Evolutionary conservation across 2,329 filamentous ascomycete species (phyloP).

Genomic region (Penicillium sp.): DNA sequence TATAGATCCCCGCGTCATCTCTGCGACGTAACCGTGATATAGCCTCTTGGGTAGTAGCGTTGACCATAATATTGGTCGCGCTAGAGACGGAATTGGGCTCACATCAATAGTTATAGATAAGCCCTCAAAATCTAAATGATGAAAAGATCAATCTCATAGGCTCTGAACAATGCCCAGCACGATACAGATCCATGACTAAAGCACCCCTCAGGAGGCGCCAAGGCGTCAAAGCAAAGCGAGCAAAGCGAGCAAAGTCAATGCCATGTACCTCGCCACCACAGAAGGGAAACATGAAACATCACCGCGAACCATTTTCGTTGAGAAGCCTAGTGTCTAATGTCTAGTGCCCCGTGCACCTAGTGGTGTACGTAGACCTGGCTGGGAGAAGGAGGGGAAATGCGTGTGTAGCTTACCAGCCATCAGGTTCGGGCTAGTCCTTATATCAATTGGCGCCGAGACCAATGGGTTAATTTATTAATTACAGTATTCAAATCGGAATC

Average conservation of each 20-base stretch:
- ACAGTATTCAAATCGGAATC: too few relatives aligned
- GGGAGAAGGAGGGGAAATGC: background rate
- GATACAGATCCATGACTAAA: background rate
- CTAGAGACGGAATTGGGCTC: too few relatives aligned
- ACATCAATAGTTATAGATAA: too few relatives aligned
- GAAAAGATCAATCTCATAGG: background rate
- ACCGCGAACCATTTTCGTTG: slow-evolving; percentile 11
- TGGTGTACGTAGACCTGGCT: background rate
- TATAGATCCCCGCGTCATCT: slow-evolving; percentile 18
- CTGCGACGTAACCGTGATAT: slow-evolving; percentile 3
- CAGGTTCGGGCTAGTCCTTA: background rate
- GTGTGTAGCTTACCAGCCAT: background rate
- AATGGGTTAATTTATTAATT: background rate
- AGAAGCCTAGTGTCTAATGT: background rate
- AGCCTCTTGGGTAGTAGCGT: background rate
- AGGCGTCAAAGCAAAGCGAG: background rate
- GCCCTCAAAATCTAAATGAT: too few relatives aligned
- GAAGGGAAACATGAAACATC: slow-evolving; percentile 16
- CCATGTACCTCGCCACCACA: slow-evolving; percentile 12
- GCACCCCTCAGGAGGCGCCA: background rate
- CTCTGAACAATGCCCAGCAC: background rate
- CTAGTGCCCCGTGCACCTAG: background rate
- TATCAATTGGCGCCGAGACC: background rate
- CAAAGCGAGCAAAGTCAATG: background rate
- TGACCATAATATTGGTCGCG: background rate